phyloP scores from a whole-genome alignment of 768 basidiomycete species.

The Boletus speciosus region DNA sequence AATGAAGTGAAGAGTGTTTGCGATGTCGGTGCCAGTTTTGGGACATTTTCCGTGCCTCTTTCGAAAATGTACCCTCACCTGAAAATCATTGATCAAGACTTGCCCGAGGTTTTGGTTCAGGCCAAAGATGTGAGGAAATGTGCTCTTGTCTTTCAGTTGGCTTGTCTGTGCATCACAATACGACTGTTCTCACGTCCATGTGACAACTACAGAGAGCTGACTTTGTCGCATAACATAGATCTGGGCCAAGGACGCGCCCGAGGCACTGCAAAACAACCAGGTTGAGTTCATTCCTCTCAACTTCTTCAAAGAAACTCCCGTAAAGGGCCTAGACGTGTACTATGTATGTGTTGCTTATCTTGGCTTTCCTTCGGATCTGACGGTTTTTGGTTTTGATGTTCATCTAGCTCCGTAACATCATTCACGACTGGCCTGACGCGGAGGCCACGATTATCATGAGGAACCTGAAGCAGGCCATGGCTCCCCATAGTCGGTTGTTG shows the following conservation, averaged over 20 bases:
- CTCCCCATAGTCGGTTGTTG: conserved; percentile 28
- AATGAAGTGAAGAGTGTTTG: conserved; percentile 22
- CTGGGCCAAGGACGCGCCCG: conserved; percentile 17
- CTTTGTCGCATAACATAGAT: conserved; percentile 1
- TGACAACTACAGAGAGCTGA: background rate
- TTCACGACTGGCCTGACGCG: conserved; percentile 37
- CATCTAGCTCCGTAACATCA: conserved; percentile 25
- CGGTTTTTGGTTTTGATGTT: background rate
- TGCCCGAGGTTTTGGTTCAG: conserved; percentile 24
- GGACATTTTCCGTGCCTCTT: conserved; percentile 27
- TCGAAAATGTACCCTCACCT: conserved; percentile 26
- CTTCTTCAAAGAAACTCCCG: conserved; percentile 19
- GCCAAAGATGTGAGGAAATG: conserved; percentile 17
- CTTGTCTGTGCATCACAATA: background rate
- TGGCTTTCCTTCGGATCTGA: background rate
- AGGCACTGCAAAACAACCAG: conserved; percentile 14
- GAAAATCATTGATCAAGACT: conserved; percentile 27
- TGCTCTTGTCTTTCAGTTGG: background rate
- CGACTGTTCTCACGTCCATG: background rate
- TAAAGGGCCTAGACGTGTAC: conserved; percentile 21
- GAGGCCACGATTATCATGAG: conserved; percentile 31
- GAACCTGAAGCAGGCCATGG: conserved; percentile 29
- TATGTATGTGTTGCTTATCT: conserved; percentile 14
- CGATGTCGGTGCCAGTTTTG: conserved; percentile 30
- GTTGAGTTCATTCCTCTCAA: conserved; percentile 18